These are phyloP conservation scores for Colletotrichum agaves DNA, from an alignment of 2,329 filamentous ascomycete genomes.

Conservation along the genomic window DNA sequence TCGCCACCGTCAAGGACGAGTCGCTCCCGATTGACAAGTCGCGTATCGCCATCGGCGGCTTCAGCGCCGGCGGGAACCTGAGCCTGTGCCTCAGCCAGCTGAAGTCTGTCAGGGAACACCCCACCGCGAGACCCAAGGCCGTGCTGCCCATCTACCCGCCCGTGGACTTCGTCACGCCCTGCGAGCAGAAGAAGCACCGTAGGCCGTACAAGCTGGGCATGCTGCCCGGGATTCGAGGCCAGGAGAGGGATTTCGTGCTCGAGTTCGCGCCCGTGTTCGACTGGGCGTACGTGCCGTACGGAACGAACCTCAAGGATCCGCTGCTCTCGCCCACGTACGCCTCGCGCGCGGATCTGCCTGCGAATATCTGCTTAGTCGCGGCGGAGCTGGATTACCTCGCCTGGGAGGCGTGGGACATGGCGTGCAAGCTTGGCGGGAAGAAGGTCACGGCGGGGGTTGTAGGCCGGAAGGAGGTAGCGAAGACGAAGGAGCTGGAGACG, in stretches of 20 bases:
- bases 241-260: slow-evolving; percentile 35
- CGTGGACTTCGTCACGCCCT: slow-evolving; percentile 46
- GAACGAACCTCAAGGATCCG: slow-evolving; percentile 46
- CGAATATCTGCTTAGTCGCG: slow-evolving; percentile 49
- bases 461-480: slow-evolving; percentile 36
- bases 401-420: slow-evolving; percentile 38
- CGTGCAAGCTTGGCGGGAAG: slow-evolving; percentile 39
- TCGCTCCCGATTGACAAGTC: slow-evolving; percentile 57
- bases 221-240: slow-evolving; percentile 37
- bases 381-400: slow-evolving; percentile 52
- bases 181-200: slow-evolving; percentile 40
- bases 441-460: slow-evolving; percentile 1
- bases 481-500: slow-evolving; percentile 39
- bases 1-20: slow-evolving; percentile 54
- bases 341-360: slow-evolving; percentile 44
- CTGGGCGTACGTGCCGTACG: slow-evolving; percentile 48
- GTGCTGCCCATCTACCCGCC: slow-evolving; percentile 56
- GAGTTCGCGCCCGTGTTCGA: slow-evolving; percentile 44
- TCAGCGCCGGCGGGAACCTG: slow-evolving; percentile 63
- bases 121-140: slow-evolving; percentile 42
- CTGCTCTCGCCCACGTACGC: slow-evolving; percentile 50
- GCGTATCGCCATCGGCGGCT: slow-evolving; percentile 57
- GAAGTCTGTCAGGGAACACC: slow-evolving; percentile 45
- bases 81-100: slow-evolving; percentile 54
- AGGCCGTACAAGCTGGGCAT: slow-evolving; percentile 43